Percentiles rank a stretch among this genome's conserved stretches.
Conservation (phyloP, 306 rosid species). For the Boehmeria nivea region DNA sequence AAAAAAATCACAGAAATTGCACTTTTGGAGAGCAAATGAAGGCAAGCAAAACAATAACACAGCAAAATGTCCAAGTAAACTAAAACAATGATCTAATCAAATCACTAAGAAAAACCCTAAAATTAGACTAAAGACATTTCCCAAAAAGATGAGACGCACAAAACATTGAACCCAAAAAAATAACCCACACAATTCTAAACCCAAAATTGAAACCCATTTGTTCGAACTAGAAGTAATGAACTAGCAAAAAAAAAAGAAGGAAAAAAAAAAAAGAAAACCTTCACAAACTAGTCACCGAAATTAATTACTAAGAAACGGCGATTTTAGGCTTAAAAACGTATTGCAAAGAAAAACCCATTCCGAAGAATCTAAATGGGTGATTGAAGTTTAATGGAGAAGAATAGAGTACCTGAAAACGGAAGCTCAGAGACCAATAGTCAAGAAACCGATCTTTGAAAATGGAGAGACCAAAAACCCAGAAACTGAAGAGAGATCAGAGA, state of each 20-base stretch:
- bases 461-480: background rate
- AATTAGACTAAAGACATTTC: no score
- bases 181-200: no score
- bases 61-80: no score
- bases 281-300: background rate
- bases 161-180: no score
- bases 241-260: background rate
- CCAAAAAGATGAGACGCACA: no score
- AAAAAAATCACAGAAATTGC: no score
- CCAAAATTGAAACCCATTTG: background rate
- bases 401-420: background rate
- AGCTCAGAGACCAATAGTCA: conserved; percentile 7
- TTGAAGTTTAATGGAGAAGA: background rate
- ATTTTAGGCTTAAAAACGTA: no score
- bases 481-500: background rate
- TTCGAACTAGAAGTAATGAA: background rate
- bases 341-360: background rate
- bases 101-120: no score
- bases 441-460: background rate
- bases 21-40: no score
- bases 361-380: background rate
- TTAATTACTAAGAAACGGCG: no score
- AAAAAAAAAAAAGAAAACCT: background rate
- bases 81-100: no score
- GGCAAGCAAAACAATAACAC: no score